A percentile compares a stretch with the other conserved stretches of the same genome.
Evolutionary conservation across 805 yeast genomes (phyloP).

Genomic region (Nakazawaea ambrosiae): DNA sequence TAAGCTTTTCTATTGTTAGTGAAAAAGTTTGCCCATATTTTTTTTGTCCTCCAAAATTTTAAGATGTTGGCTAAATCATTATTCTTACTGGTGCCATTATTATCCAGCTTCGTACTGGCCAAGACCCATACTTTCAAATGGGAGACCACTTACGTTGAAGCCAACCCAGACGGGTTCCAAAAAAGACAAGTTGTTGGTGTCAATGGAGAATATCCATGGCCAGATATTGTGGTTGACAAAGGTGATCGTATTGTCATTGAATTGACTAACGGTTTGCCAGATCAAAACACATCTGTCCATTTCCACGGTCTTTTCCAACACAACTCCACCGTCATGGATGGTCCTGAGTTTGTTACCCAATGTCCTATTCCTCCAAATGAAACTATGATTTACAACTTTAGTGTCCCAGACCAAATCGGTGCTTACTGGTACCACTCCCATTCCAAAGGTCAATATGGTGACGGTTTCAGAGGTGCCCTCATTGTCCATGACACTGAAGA

Average conservation of each 20-base stretch:
- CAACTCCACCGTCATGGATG: conserved; percentile 77
- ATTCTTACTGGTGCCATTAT: not conserved
- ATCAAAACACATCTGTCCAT: conserved; percentile 72
- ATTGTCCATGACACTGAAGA: conserved; percentile 55
- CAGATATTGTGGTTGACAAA: conserved; percentile 65
- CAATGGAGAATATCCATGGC: conserved; percentile 72
- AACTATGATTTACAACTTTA: conserved; percentile 76
- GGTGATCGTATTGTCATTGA: conserved; percentile 75
- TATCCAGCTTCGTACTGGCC: conserved; percentile 19
- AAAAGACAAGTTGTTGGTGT: conserved; percentile 41
- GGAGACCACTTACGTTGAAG: conserved; percentile 60
- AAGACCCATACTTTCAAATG: conserved; percentile 58
- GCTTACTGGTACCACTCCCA: conserved; percentile 98
- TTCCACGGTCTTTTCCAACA: conserved; percentile 91
- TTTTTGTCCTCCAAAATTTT: too few species aligned
- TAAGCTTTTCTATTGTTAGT: too few species aligned
- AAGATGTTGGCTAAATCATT: too few species aligned
- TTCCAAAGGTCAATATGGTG: conserved; percentile 83
- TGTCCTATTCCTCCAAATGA: conserved; percentile 87
- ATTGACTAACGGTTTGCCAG: conserved; percentile 67
- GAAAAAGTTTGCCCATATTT: too few species aligned
- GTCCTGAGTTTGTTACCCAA: conserved; percentile 82
- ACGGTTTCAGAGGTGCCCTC: conserved; percentile 80
- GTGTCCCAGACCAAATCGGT: conserved; percentile 78
- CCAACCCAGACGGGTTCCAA: conserved; percentile 45